Base-by-base conservation (phyloP, 2,329 filamentous ascomycete species). In the Hypomyces rosellus region DNA sequence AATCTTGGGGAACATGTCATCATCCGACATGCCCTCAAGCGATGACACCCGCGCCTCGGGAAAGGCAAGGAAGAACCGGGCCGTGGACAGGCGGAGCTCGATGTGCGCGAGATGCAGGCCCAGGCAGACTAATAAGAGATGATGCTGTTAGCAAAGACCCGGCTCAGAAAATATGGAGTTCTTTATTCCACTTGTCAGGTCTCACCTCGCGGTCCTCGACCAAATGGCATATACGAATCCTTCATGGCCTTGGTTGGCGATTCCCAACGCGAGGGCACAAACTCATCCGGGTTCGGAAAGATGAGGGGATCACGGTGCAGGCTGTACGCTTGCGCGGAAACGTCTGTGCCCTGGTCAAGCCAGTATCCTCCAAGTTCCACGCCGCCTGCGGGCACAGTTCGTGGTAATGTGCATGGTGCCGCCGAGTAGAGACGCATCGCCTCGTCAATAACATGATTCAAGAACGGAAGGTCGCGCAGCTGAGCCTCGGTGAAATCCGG, bases 101-200 rank as follows among this genome's bases (percentile, higher is more conserved):
- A 78, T 76, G 25, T 67, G 65, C 0, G 80, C 79, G n/a, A 84
- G 68, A 52, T 82, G 76, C 22, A 79, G 62, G 2, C 80, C 80
- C 13, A 84, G 65, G 50, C 80, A 84, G 1, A 60, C 63, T 68
- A 51, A n/a, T n/a, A n/a, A n/a, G 37, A n/a, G 12, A 33, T 14
- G 15, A 1, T 30, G n/a, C n/a, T 48, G 4, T 51, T 36, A 38
- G 30, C 30, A 20, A 14, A 14, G 71, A 1, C 77, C 77, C 57
- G 80, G 81, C 0, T n/a, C n/a, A n/a, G n/a, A 76, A 71, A 46
- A 74, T 66, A 71, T 78, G 0, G 72, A 70, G 3, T 71, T 69
- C 51, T 74, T 78, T 66, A 74, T 73, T 11, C 58, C 63, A 42
- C 53, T 59, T 4, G 55, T 70, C 5, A 20, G 5, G 20, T 5